Conservation (phyloP, 2,329 filamentous ascomycete genomes). For the Blastomyces parvus region DNA sequence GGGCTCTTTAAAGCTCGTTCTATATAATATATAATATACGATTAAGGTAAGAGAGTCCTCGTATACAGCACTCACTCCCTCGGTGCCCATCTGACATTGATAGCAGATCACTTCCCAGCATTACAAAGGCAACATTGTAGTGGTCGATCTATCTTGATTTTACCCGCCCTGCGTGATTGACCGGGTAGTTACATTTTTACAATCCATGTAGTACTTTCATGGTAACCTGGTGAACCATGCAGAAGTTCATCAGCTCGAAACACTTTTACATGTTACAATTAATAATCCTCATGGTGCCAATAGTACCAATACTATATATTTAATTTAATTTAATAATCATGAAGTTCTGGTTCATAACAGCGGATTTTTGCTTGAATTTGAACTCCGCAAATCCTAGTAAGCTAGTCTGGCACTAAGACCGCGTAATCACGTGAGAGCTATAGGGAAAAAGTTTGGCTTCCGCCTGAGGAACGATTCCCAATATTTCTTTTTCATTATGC, state of each 20-base stretch:
- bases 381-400: background rate
- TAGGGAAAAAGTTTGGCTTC: slow-evolving; percentile 7
- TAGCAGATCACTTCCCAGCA: background rate
- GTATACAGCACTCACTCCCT: background rate
- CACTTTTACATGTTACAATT: background rate
- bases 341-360: background rate
- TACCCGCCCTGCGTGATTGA: background rate
- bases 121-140: no score
- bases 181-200: background rate
- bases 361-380: background rate
- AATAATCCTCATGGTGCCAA: no score
- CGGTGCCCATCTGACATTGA: background rate
- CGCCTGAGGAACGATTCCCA: background rate
- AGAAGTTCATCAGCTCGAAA: background rate
- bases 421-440: background rate
- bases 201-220: background rate
- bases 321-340: no score
- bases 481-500: background rate
- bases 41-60: background rate
- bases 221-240: background rate
- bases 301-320: no score
- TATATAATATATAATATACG: background rate
- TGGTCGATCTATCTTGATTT: background rate
- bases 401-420: background rate
- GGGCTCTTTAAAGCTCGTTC: background rate